Conservation (phyloP, 148 eudicot genomes). For the Persicaria maculosa region DNA sequence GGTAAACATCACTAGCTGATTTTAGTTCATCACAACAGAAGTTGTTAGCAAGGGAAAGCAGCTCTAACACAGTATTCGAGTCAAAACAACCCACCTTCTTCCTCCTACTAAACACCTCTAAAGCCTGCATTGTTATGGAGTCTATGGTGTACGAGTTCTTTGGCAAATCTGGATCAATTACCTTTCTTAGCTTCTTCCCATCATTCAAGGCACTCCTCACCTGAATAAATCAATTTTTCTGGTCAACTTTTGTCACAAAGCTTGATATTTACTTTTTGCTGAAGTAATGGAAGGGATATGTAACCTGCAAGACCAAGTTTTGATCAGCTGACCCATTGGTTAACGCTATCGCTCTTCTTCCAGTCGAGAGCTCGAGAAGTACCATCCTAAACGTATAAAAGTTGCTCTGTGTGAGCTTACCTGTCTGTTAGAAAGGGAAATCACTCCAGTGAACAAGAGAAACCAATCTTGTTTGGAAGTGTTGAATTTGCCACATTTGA, state of each 20-base stretch:
- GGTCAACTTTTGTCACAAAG: neutral
- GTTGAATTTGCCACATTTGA: neutral
- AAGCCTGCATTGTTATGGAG: slow-evolving; percentile 61
- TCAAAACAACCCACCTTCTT: slow-evolving; percentile 39
- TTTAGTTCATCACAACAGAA: slow-evolving; percentile 50
- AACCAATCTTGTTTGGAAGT: neutral
- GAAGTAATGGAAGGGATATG: neutral
- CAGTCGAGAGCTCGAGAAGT: slow-evolving; percentile 90
- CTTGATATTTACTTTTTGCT: neutral
- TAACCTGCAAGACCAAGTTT: slow-evolving; percentile 87
- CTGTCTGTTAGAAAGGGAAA: slow-evolving; percentile 51
- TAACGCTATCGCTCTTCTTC: slow-evolving; percentile 79
- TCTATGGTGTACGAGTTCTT: slow-evolving; percentile 85
- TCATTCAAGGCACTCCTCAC: slow-evolving; percentile 68
- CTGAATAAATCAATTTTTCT: slow-evolving; percentile 24
- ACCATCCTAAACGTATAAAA: slow-evolving; percentile 96
- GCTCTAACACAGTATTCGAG: slow-evolving; percentile 54
- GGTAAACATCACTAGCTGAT: slow-evolving; percentile 48
- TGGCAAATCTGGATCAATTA: slow-evolving; percentile 75
- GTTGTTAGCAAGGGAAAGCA: slow-evolving; percentile 55
- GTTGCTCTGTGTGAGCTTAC: slow-evolving; percentile 94
- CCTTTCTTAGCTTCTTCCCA: slow-evolving; percentile 66
- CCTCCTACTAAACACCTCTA: slow-evolving; percentile 66
- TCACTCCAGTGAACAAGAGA: neutral
- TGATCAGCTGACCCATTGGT: slow-evolving; percentile 91